A percentile compares a stretch with the other conserved stretches of the same genome.
phyloP scores from a whole-genome alignment of 1,284 basidiomycete genomes.

The Rhodotorula mucilaginosa region DNA sequence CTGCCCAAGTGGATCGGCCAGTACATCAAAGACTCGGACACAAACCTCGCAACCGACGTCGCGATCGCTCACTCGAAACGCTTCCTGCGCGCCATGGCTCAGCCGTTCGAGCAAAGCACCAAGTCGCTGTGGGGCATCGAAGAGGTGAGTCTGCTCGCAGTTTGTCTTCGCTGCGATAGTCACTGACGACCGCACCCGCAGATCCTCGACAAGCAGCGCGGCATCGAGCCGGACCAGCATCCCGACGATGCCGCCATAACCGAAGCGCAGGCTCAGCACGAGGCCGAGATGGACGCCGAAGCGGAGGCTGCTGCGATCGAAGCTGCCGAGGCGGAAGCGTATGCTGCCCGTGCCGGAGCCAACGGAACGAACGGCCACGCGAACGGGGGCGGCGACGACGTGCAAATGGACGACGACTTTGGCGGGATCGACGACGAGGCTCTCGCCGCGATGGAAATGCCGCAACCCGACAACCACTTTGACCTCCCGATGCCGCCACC shows the following conservation, averaged over 20 bases:
- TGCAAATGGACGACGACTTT: background rate
- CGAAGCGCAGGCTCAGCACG: conserved; percentile 2
- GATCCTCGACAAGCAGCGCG: conserved; percentile 35
- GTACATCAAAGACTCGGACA: conserved; percentile 95
- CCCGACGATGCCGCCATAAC: conserved; percentile 1
- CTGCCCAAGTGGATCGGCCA: conserved; percentile 99
- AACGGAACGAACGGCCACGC: background rate
- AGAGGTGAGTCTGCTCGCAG: conserved; percentile 58
- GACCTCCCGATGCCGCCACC: conserved; percentile 1
- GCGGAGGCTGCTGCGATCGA: background rate
- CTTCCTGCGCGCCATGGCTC: conserved; percentile 96
- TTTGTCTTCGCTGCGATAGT: background rate
- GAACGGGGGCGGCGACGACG: background rate
- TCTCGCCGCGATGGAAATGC: conserved; percentile 6
- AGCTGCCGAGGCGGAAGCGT: background rate
- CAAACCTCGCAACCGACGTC: conserved; percentile 98
- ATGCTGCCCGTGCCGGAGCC: background rate
- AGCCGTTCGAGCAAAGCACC: conserved; percentile 91
- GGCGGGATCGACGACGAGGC: conserved; percentile 12
- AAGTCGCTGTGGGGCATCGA: conserved; percentile 90
- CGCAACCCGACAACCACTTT: background rate
- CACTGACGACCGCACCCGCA: background rate
- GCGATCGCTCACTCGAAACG: conserved; percentile 81
- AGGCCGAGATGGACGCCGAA: background rate
- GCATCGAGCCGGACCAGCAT: conserved; percentile 19